Evolutionary conservation across 345 rosid species (phyloP), one percentile per base, ranked within the genome.

Genomic region (Pelargonium nanum): DNA sequence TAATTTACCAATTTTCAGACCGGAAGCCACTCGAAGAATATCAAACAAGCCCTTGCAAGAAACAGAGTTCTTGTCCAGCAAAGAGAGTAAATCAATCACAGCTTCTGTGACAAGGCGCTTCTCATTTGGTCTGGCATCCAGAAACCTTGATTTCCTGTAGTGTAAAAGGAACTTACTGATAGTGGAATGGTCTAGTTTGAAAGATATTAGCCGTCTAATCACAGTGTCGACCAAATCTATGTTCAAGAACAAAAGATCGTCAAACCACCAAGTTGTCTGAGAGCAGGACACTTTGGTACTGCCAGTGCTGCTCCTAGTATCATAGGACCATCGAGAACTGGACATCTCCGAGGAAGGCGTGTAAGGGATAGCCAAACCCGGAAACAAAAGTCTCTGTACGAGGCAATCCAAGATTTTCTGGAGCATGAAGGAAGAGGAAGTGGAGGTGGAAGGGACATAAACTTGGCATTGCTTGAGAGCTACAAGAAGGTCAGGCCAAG

Each of bases 401-500:
- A 78, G 28, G 53, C 77, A 61, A 54, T 59, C 69, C 64, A 76
- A 24, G 34, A 81, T 44, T 61, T 74, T 78, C 23, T 69, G 65
- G n/a, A 70, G 68, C 2, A 85, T 0, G 50, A 61, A 45, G 0
- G 80, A 74, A 24, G 81, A 58, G 58, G 22, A 62, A 26, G 59
- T 24, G 5, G 73, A 55, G 0, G 78, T 60, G 59, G 58, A 60
- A 32, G 78, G 64, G n/a, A n/a, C n/a, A n/a, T n/a, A n/a, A 57
- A 65, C 62, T 61, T 80, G 83, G 73, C 80, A 78, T 65, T 68
- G 77, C 73, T 68, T 80, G 53, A 78, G 59, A 26, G 80, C 80
- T 48, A 50, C 48, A 1, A 80, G 68, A 10, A 85, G 79, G 55
- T 82, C 87, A 40, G 80, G 62, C 87, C 87, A 85, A 10, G 81